phyloP scores from a whole-genome alignment of 371 early-diverging fungal species.

The Mucor mucedo region DNA sequence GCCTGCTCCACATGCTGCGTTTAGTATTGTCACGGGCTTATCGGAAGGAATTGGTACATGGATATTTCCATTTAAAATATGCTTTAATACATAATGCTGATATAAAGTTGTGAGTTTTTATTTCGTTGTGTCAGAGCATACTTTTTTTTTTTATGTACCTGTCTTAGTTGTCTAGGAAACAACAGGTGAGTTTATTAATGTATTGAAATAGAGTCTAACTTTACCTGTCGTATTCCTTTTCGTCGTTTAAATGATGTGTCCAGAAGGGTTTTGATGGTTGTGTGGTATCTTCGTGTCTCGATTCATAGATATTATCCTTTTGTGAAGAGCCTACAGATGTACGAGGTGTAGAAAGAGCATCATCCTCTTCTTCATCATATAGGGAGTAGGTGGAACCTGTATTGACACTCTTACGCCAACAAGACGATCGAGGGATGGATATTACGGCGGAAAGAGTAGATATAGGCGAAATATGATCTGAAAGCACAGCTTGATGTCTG shows the following conservation, averaged over 20 bases:
- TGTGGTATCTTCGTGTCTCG: conserved; percentile 1
- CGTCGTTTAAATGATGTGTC: conserved; percentile 25
- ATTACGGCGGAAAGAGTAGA: conserved; percentile 26
- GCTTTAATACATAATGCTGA: conserved; percentile 37
- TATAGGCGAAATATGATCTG: conserved; percentile 32
- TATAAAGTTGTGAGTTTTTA: too few species aligned
- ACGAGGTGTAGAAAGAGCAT: conserved; percentile 18
- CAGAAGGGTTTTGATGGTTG: conserved; percentile 17
- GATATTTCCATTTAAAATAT: conserved; percentile 29
- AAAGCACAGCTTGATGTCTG: conserved; percentile 32
- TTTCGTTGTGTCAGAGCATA: neutral
- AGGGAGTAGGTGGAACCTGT: conserved; percentile 12
- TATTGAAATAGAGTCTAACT: neutral
- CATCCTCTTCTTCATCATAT: conserved; percentile 23
- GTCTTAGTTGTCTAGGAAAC: conserved; percentile 29
- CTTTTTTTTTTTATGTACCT: conserved; percentile 14
- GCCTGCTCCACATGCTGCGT: conserved; percentile 33
- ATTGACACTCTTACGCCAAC: conserved; percentile 20
- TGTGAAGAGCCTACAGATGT: conserved; percentile 20
- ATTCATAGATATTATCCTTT: conserved; percentile 21
- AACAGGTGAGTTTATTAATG: neutral
- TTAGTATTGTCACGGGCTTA: conserved; percentile 16
- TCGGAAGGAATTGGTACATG: conserved; percentile 23
- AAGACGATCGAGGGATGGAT: conserved; percentile 14
- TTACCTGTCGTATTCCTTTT: conserved; percentile 36